phyloP scores from a whole-genome alignment of 805 yeast species.

The Vanderwaltozyma yarrowii region DNA sequence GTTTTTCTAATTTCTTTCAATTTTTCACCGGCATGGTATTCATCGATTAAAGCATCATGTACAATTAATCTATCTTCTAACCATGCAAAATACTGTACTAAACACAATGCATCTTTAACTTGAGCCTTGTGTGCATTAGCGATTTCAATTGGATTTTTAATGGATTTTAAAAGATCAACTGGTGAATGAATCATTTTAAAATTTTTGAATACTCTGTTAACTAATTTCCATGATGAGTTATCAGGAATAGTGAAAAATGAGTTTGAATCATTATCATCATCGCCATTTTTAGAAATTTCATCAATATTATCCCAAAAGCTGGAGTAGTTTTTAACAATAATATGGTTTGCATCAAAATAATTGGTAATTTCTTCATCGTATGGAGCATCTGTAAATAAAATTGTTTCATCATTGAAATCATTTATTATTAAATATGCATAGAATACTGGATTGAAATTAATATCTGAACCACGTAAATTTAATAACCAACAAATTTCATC shows the following conservation, averaged over 20 bases:
- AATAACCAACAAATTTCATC: constrained; percentile 91
- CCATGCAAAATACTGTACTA: constrained; percentile 74
- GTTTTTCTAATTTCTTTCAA: constrained; percentile 44
- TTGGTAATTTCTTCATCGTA: constrained; percentile 29
- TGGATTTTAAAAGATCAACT: constrained; percentile 55
- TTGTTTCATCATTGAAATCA: constrained; percentile 30
- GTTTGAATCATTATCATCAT: constrained; percentile 14
- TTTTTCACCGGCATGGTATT: constrained; percentile 55
- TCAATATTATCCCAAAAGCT: constrained; percentile 50
- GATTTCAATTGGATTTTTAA: constrained; percentile 66
- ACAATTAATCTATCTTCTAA: constrained; percentile 46
- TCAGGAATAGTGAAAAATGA: constrained; percentile 42
- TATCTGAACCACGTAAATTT: constrained; percentile 75
- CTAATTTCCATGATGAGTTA: constrained; percentile 59
- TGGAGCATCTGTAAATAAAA: constrained; percentile 44
- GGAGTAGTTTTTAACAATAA: constrained; percentile 43
- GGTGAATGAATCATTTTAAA: constrained; percentile 44
- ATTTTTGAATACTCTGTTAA: constrained; percentile 33
- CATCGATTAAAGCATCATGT: constrained; percentile 40
- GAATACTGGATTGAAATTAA: constrained; percentile 80
- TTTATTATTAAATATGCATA: constrained; percentile 47
- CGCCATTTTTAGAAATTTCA: constrained; percentile 7
- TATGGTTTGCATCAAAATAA: constrained; percentile 36
- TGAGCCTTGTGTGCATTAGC: constrained; percentile 69
- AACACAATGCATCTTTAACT: constrained; percentile 70